phyloP scores from a whole-genome alignment of 2,329 filamentous ascomycete genomes.

The Trichoderma cornu-damae region DNA sequence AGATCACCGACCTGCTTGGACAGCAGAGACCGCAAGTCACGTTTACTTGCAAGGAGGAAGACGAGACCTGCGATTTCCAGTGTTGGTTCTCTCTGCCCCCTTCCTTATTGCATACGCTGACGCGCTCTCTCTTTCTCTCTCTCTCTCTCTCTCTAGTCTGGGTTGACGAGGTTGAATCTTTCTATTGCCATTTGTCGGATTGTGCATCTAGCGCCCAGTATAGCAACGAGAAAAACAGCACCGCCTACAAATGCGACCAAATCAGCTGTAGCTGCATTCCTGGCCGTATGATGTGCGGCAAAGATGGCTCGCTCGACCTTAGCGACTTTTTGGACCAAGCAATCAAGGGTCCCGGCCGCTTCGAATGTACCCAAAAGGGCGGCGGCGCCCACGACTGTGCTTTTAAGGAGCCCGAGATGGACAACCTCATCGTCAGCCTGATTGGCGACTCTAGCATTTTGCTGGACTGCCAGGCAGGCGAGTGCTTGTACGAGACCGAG shows the following conservation, averaged over 20 bases:
- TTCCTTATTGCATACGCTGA: slow-evolving; percentile 14
- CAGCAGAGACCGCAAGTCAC: slow-evolving; percentile 87
- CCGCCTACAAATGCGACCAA: slow-evolving; percentile 77
- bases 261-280: slow-evolving; percentile 84
- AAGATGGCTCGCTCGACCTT: slow-evolving; percentile 86
- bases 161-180: slow-evolving; percentile 90
- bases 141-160: slow-evolving; percentile 64
- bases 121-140: no score
- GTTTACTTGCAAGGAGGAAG: slow-evolving; percentile 77
- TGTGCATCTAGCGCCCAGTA: slow-evolving; percentile 70
- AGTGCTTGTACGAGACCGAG: slow-evolving; percentile 89
- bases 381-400: slow-evolving; percentile 63
- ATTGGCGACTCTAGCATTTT: slow-evolving; percentile 91
- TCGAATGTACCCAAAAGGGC: slow-evolving; percentile 64
- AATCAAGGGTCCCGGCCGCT: slow-evolving; percentile 83
- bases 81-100: slow-evolving; percentile 50
- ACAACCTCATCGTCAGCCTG: slow-evolving; percentile 77
- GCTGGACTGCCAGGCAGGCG: slow-evolving; percentile 75
- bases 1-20: slow-evolving; percentile 82
- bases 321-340: slow-evolving; percentile 76
- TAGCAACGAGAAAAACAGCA: slow-evolving; percentile 68
- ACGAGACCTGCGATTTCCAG: slow-evolving; percentile 84
- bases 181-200: slow-evolving; percentile 84
- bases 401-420: slow-evolving; percentile 90
- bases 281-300: slow-evolving; percentile 89